These are phyloP conservation scores for Mycena metata DNA, from an alignment of 768 basidiomycete genomes.

Conservation along the genomic window DNA sequence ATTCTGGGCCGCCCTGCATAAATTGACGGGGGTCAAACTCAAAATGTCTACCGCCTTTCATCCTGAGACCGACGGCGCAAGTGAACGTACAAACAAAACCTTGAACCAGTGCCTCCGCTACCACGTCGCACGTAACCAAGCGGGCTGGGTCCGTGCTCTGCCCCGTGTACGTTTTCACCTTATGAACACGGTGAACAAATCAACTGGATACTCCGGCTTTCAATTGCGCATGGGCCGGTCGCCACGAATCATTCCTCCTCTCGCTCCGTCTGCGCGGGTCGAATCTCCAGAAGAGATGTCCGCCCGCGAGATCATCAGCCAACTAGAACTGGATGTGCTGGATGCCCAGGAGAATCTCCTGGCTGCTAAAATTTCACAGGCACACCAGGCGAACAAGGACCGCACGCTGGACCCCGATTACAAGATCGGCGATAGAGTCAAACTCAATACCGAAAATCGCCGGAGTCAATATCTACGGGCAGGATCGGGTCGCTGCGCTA, in stretches of 20 bases:
- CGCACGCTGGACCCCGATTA: neutral
- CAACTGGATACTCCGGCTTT: neutral
- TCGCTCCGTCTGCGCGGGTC: neutral
- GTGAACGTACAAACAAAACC: too few relatives aligned
- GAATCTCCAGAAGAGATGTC: too few relatives aligned
- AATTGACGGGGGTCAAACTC: too few relatives aligned
- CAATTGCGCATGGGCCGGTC: neutral
- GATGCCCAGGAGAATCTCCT: too few relatives aligned
- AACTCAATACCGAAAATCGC: neutral
- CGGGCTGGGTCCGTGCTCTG: neutral
- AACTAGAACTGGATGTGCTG: too few relatives aligned
- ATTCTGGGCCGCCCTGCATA: too few relatives aligned
- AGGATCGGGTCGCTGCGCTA: neutral
- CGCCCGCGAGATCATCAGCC: too few relatives aligned
- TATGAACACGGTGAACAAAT: neutral
- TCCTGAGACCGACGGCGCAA: too few relatives aligned
- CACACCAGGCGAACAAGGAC: neutral
- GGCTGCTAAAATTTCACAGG: too few relatives aligned
- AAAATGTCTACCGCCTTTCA: too few relatives aligned
- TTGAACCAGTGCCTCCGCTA: neutral
- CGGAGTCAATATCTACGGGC: neutral
- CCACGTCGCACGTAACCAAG: neutral
- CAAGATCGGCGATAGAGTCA: neutral
- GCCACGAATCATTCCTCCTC: neutral
- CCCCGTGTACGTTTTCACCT: neutral